Evolutionary conservation across 306 rosid species (phyloP).

Genomic region (Nissolia schottii): DNA sequence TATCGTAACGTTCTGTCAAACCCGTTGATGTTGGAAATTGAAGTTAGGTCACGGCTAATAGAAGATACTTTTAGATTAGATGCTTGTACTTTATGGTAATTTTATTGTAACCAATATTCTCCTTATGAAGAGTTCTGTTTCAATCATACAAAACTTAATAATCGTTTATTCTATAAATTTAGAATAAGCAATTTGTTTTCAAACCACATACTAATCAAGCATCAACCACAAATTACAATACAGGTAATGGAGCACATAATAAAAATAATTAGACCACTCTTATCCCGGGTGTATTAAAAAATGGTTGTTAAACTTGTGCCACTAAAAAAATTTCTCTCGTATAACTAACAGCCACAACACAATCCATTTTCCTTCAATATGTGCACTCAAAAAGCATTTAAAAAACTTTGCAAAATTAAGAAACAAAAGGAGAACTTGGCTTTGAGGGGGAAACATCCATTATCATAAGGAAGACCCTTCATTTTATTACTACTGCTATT

Average conservation of each 20-base stretch:
- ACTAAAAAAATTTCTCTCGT: no score
- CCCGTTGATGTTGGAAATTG: neutral
- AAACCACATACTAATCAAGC: no score
- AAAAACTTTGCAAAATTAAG: neutral
- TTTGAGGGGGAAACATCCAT: constrained; percentile 10
- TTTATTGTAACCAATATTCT: no score
- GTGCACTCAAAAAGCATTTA: neutral
- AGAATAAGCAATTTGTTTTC: no score
- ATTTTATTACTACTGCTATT: constrained; percentile 1
- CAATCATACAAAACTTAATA: neutral
- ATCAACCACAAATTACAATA: no score
- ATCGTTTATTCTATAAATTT: no score
- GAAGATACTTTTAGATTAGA: neutral
- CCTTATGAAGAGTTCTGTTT: neutral
- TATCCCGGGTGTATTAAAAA: no score
- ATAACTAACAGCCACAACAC: neutral
- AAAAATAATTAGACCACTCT: no score
- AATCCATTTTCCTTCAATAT: neutral
- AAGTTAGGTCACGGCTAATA: neutral
- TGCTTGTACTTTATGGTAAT: no score
- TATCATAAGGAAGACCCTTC: constrained; percentile 26
- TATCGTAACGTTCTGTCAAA: neutral
- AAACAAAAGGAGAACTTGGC: neutral
- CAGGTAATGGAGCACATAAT: no score
- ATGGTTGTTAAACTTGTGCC: no score